Conservation (phyloP, 2,329 filamentous ascomycete species). For the Phaeophleospora eucalypticola region DNA sequence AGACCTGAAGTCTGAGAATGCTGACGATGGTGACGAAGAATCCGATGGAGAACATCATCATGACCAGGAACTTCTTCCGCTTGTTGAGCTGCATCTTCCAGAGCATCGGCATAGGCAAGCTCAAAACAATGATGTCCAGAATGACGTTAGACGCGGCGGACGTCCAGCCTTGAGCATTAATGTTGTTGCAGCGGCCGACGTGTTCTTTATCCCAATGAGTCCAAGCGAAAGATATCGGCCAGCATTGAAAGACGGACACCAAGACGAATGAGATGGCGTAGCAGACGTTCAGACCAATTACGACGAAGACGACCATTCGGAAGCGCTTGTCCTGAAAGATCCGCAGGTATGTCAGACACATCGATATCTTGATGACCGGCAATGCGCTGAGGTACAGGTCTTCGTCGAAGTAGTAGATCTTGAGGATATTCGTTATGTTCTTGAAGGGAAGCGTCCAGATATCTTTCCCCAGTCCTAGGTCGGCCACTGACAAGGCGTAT, state of each 20-base stretch:
- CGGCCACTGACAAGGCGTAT: slow-evolving; percentile 6
- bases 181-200: slow-evolving; percentile 15
- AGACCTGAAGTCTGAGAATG: slow-evolving; percentile 14
- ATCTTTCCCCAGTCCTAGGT: slow-evolving; percentile 10
- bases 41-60: slow-evolving; percentile 19
- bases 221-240: slow-evolving; percentile 15
- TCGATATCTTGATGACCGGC: slow-evolving; percentile 17
- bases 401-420: slow-evolving; percentile 16
- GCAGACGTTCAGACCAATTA: slow-evolving; percentile 14
- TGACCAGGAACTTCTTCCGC: slow-evolving; percentile 18
- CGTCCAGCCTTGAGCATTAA: slow-evolving; percentile 18
- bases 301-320: slow-evolving; percentile 8
- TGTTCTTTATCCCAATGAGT: slow-evolving; percentile 13
- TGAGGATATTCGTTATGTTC: slow-evolving; percentile 11
- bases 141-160: slow-evolving; percentile 15
- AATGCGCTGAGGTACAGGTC: slow-evolving; percentile 12
- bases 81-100: slow-evolving; percentile 18
- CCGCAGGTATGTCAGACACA: slow-evolving; percentile 16
- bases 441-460: slow-evolving; percentile 18
- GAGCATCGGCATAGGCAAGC: slow-evolving; percentile 17
- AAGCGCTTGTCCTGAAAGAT: slow-evolving; percentile 14
- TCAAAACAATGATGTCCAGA: slow-evolving; percentile 14
- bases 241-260: slow-evolving; percentile 17
- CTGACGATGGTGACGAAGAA: slow-evolving; percentile 17
- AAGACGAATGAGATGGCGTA: slow-evolving; percentile 15